A percentile compares a stretch with the other conserved stretches of the same genome.
Evolutionary conservation across 2,329 filamentous ascomycete species (phyloP).

Genomic region (Scleromitrula shiraiana): DNA sequence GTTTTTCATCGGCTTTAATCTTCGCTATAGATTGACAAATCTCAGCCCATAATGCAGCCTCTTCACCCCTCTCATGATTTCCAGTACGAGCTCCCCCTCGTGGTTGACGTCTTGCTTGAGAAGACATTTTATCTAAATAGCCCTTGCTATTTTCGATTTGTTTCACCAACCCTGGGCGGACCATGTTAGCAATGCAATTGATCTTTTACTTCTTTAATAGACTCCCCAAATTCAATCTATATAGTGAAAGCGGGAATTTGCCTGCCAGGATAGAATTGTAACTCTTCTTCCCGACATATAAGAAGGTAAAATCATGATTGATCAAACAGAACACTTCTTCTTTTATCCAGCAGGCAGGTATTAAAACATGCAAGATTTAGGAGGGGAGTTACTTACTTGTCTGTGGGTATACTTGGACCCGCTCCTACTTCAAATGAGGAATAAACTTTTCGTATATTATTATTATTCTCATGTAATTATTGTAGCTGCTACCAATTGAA

Average conservation of each 20-base stretch:
- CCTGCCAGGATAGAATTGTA: too few relatives aligned
- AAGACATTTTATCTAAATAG: slow-evolving; percentile 9
- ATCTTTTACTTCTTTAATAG: background rate
- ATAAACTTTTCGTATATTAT: slow-evolving; percentile 1
- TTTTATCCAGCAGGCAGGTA: too few relatives aligned
- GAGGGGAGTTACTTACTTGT: slow-evolving; percentile 7
- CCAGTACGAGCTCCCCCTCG: slow-evolving; percentile 13
- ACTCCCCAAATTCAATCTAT: too few relatives aligned
- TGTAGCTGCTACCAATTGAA: slow-evolving; percentile 1
- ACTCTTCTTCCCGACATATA: too few relatives aligned
- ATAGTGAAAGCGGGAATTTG: background rate
- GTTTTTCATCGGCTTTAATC: slow-evolving; percentile 12
- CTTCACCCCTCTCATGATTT: slow-evolving; percentile 15
- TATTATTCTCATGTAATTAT: background rate
- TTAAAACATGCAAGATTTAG: too few relatives aligned
- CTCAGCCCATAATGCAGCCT: slow-evolving; percentile 13
- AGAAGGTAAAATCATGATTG: too few relatives aligned
- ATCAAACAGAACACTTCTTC: too few relatives aligned
- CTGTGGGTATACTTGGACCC: slow-evolving; percentile 8
- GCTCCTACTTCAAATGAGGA: slow-evolving; percentile 9
- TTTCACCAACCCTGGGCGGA: background rate
- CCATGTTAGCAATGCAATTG: background rate
- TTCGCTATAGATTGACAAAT: slow-evolving; percentile 11
- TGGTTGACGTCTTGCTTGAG: slow-evolving; percentile 13
- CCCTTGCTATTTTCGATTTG: background rate